Percentiles rank a stretch among this genome's conserved stretches.
Conservation (phyloP, 2,329 filamentous ascomycete genomes). For the Parastagonospora nodorum region DNA sequence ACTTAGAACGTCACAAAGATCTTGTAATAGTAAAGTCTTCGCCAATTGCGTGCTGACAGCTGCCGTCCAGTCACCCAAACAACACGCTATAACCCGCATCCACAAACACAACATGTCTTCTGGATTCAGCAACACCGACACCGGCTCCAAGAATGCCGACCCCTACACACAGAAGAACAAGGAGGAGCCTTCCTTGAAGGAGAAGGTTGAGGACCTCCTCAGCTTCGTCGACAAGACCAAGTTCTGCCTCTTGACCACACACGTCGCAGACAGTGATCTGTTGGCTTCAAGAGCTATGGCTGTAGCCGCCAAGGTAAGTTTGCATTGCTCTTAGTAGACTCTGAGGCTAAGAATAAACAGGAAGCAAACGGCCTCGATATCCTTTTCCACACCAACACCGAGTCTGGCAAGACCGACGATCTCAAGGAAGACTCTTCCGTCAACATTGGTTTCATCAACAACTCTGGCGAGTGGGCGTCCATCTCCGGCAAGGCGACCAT, state of each 20-base stretch:
- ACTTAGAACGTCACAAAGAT: constrained; percentile 6
- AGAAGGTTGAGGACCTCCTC: constrained; percentile 76
- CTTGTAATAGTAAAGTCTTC: constrained; percentile 9
- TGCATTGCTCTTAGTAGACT: neutral
- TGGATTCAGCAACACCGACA: constrained; percentile 47
- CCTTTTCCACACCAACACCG: constrained; percentile 90
- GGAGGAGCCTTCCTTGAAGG: constrained; percentile 70
- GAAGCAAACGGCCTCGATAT: constrained; percentile 79
- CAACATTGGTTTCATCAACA: constrained; percentile 81
- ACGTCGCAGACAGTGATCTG: constrained; percentile 65
- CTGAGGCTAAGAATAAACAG: constrained; percentile 49
- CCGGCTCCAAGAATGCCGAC: constrained; percentile 61
- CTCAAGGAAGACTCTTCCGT: constrained; percentile 72
- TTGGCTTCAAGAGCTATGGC: constrained; percentile 87
- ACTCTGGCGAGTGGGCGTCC: constrained; percentile 82
- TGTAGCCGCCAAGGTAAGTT: constrained; percentile 72
- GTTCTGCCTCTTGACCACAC: constrained; percentile 89
- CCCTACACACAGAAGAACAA: constrained; percentile 81
- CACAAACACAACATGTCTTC: constrained; percentile 36
- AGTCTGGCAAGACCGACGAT: constrained; percentile 86
- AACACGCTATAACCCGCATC: constrained; percentile 10
- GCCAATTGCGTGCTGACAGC: constrained; percentile 25
- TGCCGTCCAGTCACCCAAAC: constrained; percentile 19
- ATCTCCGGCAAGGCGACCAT: constrained; percentile 75
- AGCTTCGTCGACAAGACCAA: constrained; percentile 75